Percentiles rank a stretch among this genome's conserved stretches.
Conservation (phyloP, 108 stramenopile species). For the Aurantiochytrium sp. region DNA sequence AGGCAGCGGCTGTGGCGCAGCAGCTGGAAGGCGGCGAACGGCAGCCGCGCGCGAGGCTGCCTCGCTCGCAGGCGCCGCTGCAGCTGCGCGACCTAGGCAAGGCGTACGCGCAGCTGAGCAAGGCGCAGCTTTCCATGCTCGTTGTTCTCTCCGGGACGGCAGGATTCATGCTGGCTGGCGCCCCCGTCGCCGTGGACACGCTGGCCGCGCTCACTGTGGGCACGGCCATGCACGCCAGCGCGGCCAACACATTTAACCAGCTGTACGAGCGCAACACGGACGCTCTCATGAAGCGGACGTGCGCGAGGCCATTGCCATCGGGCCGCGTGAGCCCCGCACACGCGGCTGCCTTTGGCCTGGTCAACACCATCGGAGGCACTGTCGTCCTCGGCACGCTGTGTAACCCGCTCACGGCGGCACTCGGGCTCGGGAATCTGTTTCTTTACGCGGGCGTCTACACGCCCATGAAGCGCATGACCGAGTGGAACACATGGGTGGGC, state of each 20-base stretch:
- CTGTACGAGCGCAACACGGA: constrained; percentile 72
- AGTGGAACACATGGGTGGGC: constrained; percentile 94
- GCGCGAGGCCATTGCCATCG: constrained; percentile 77
- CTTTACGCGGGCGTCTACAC: constrained; percentile 96
- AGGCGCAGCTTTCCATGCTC: constrained; percentile 71
- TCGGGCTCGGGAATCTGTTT: constrained; percentile 85
- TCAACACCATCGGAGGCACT: constrained; percentile 67
- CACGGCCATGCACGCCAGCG: constrained; percentile 78
- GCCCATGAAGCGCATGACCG: constrained; percentile 79
- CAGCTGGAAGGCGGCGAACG: no score
- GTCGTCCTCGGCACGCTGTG: constrained; percentile 70
- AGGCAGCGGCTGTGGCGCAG: no score
- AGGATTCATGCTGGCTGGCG: constrained; percentile 85
- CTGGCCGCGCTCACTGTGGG: constrained; percentile 73
- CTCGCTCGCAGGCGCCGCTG: no score
- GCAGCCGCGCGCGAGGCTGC: no score
- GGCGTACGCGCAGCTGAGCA: constrained; percentile 59
- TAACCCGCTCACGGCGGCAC: constrained; percentile 79
- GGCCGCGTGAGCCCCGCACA: constrained; percentile 57
- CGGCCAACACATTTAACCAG: constrained; percentile 92
- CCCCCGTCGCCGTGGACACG: constrained; percentile 59
- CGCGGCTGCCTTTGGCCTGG: constrained; percentile 68
- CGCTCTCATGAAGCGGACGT: constrained; percentile 82
- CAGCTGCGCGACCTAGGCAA: background rate
- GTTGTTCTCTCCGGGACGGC: constrained; percentile 84